phyloP scores from a whole-genome alignment of 495 filamentous ascomycete genomes.

The Neurospora discreta region DNA sequence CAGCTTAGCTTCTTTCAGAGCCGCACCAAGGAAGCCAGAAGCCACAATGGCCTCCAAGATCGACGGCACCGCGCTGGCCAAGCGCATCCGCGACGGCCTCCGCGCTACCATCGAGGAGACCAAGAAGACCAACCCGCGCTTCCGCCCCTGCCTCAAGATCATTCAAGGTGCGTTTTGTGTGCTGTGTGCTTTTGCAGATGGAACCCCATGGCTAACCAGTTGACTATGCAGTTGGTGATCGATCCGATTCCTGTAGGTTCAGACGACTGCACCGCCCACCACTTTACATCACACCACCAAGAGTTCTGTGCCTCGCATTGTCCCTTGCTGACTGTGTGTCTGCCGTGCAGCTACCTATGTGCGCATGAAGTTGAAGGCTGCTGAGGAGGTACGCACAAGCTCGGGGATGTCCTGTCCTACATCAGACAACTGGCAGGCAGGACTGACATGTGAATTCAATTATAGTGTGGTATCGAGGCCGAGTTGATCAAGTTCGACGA shows the following conservation, averaged over 20 bases:
- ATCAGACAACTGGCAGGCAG: background rate
- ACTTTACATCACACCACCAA: background rate
- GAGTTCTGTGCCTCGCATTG: background rate
- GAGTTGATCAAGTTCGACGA: constrained; percentile 74
- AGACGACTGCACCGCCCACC: constrained; percentile 1
- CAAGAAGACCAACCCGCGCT: constrained; percentile 73
- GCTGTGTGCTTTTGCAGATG: background rate
- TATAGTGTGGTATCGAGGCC: constrained; percentile 77
- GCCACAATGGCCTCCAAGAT: constrained; percentile 83
- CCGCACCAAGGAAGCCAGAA: constrained; percentile 45
- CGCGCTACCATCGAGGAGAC: constrained; percentile 67
- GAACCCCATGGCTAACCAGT: constrained; percentile 4
- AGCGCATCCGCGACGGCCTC: constrained; percentile 70
- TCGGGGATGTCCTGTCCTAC: background rate
- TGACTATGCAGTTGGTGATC: constrained; percentile 56
- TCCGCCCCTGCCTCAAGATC: constrained; percentile 80
- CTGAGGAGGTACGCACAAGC: constrained; percentile 60
- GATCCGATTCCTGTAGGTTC: constrained; percentile 80
- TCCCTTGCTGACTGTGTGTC: constrained; percentile 3
- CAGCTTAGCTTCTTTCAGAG: constrained; percentile 28
- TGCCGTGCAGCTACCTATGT: constrained; percentile 75
- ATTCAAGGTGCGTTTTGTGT: constrained; percentile 62
- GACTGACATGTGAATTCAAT: background rate
- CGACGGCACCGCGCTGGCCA: constrained; percentile 91
- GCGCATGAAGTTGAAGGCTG: constrained; percentile 98